phyloP scores from a whole-genome alignment of 495 filamentous ascomycete genomes.

The Penicillium pancosmium region DNA sequence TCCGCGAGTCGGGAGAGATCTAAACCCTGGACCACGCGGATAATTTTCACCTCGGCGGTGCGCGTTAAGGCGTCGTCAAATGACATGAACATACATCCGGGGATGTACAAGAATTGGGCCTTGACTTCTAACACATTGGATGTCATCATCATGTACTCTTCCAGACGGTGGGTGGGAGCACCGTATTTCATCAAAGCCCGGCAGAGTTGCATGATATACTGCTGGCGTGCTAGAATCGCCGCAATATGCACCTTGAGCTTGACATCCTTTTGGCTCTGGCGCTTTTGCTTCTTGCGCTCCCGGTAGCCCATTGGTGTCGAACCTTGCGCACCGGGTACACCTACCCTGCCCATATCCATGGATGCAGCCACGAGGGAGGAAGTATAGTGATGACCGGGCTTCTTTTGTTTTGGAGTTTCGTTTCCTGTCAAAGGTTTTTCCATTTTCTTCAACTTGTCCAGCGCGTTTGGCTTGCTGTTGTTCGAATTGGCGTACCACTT shows the following conservation, averaged over 20 bases:
- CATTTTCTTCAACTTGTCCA: conserved; percentile 5
- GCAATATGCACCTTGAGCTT: conserved; percentile 84
- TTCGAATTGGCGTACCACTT: conserved; percentile 38
- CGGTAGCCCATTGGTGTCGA: conserved; percentile 24
- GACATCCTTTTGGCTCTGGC: conserved; percentile 57
- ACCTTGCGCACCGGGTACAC: conserved; percentile 28
- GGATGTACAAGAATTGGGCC: conserved; percentile 86
- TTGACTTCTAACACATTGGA: conserved; percentile 83
- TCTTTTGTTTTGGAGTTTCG: conserved; percentile 7
- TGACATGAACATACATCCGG: conserved; percentile 90
- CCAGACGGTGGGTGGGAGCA: conserved; percentile 72
- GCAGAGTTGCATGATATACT: conserved; percentile 85
- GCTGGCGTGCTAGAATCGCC: conserved; percentile 73
- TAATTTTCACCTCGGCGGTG: conserved; percentile 87
- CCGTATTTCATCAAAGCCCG: conserved; percentile 81
- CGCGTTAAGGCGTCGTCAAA: conserved; percentile 87
- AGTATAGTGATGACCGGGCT: conserved; percentile 26
- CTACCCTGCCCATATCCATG: conserved; percentile 32
- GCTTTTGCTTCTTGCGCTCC: conserved; percentile 28
- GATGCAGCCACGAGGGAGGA: conserved; percentile 34
- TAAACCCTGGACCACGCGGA: conserved; percentile 71
- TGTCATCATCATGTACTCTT: conserved; percentile 87
- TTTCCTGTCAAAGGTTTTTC: neutral
- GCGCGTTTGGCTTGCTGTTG: conserved; percentile 13
- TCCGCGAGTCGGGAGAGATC: conserved; percentile 82